phyloP scores from a whole-genome alignment of 495 filamentous ascomycete species.

The Hypomontagnella submonticulosa region DNA sequence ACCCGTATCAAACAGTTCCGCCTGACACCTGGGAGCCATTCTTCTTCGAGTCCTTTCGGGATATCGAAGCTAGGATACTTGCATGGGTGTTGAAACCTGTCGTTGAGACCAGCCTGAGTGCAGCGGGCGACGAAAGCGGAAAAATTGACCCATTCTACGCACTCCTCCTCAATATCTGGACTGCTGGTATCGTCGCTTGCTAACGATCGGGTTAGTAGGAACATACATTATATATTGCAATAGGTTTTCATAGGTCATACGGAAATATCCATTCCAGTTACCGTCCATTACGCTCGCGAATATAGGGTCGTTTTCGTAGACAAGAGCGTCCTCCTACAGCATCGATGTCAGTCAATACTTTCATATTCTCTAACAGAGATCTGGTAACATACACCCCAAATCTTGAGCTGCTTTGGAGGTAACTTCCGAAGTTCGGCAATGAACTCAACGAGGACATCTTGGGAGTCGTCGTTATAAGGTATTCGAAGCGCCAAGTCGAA shows the following conservation, averaged over 20 bases:
- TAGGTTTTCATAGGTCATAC: neutral
- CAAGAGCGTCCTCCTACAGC: neutral
- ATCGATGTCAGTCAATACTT: neutral
- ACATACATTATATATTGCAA: neutral
- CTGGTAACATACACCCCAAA: neutral
- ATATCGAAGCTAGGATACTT: slow-evolving; percentile 7
- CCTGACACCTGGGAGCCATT: neutral
- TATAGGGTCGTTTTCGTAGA: slow-evolving; percentile 6
- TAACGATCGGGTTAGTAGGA: slow-evolving; percentile 2
- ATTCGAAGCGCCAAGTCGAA: slow-evolving; percentile 3
- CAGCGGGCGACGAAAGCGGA: slow-evolving; percentile 15
- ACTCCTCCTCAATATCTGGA: neutral
- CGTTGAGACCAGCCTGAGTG: neutral
- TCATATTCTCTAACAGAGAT: neutral
- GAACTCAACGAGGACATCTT: slow-evolving; percentile 11
- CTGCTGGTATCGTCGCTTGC: slow-evolving; percentile 1
- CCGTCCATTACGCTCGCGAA: neutral
- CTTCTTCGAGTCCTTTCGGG: slow-evolving; percentile 9
- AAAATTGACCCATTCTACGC: slow-evolving; percentile 8
- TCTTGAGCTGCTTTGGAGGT: neutral
- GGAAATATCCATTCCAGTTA: slow-evolving; percentile 1
- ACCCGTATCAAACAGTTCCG: slow-evolving; percentile 11
- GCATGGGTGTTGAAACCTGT: neutral
- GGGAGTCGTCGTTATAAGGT: slow-evolving; percentile 7
- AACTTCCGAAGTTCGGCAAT: slow-evolving; percentile 7